Conservation (phyloP, 2,329 filamentous ascomycete genomes). For the Fusarium nematophilum region DNA sequence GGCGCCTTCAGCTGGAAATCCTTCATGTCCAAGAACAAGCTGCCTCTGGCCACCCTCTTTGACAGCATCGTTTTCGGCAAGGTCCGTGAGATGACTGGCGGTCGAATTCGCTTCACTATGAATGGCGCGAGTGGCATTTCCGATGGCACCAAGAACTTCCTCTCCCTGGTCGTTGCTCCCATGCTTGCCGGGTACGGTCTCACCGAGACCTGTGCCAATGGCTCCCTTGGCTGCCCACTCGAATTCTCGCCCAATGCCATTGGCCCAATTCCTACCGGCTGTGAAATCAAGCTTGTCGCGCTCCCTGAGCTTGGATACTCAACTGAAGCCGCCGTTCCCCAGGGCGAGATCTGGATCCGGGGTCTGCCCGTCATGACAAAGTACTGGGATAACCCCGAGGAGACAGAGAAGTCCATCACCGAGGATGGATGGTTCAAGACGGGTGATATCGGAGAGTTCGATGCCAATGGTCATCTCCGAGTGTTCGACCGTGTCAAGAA, state of each 20-base stretch:
- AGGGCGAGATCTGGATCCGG: constrained; percentile 93
- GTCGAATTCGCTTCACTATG: constrained; percentile 87
- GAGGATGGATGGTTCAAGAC: constrained; percentile 97
- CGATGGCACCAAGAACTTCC: constrained; percentile 87
- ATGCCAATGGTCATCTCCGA: constrained; percentile 79
- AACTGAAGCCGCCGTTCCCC: constrained; percentile 78
- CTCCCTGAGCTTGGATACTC: constrained; percentile 90
- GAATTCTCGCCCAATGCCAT: constrained; percentile 83
- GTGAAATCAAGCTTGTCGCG: constrained; percentile 94
- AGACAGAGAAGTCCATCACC: constrained; percentile 82
- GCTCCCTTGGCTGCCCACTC: constrained; percentile 83
- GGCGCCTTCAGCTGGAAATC: constrained; percentile 69
- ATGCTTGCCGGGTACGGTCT: constrained; percentile 96
- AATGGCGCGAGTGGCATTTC: constrained; percentile 94
- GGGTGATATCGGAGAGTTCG: constrained; percentile 93
- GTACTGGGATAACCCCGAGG: constrained; percentile 88
- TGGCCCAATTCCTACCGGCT: constrained; percentile 79
- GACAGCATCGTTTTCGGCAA: constrained; percentile 92
- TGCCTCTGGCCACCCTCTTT: constrained; percentile 76
- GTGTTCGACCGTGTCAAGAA: constrained; percentile 99
- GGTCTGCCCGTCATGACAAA: constrained; percentile 79
- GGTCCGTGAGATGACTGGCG: constrained; percentile 90
- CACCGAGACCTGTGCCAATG: constrained; percentile 91
- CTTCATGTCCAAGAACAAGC: constrained; percentile 66
- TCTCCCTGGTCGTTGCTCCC: constrained; percentile 91